phyloP scores from a whole-genome alignment of 2,329 filamentous ascomycete species.

The Neophaeococcomyces mojaviensis region DNA sequence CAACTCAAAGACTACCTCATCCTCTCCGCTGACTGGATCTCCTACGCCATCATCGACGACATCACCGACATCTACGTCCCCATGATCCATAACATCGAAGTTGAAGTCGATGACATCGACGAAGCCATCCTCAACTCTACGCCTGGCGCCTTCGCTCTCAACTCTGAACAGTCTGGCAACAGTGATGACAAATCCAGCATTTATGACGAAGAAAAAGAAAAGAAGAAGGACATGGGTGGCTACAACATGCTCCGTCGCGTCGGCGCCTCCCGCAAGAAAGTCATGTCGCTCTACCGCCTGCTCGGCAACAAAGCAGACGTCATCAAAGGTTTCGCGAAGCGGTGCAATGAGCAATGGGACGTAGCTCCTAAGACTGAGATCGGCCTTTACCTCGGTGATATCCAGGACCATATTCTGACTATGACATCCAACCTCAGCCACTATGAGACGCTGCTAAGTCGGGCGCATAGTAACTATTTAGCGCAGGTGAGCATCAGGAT shows the following conservation, averaged over 20 bases:
- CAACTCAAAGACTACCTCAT: conserved; percentile 92
- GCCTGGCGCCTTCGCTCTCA: conserved; percentile 56
- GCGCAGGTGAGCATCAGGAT: conserved; percentile 98
- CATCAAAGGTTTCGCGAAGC: conserved; percentile 97
- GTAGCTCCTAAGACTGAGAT: conserved; percentile 92
- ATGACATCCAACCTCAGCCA: conserved; percentile 96
- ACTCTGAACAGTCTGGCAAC: conserved; percentile 28
- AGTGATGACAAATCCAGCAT: conserved; percentile 12
- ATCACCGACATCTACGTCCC: conserved; percentile 95
- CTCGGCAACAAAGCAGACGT: conserved; percentile 97
- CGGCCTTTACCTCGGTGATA: conserved; percentile 94
- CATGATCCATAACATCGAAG: conserved; percentile 84
- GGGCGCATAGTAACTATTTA: conserved; percentile 94
- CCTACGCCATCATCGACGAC: conserved; percentile 95
- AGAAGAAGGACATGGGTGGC: conserved; percentile 42
- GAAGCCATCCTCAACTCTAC: conserved; percentile 65
- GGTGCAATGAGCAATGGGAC: conserved; percentile 97
- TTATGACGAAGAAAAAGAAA: conserved; percentile 27
- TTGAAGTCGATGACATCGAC: conserved; percentile 95
- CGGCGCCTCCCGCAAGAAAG: conserved; percentile 90
- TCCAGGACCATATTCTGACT: conserved; percentile 97
- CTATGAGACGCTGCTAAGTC: conserved; percentile 91
- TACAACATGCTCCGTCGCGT: conserved; percentile 86
- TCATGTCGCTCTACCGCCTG: conserved; percentile 89
- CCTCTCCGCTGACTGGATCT: conserved; percentile 93